These are phyloP conservation scores for Pleurotus platypus DNA, from an alignment of 768 basidiomycete genomes.

Conservation along the genomic window DNA sequence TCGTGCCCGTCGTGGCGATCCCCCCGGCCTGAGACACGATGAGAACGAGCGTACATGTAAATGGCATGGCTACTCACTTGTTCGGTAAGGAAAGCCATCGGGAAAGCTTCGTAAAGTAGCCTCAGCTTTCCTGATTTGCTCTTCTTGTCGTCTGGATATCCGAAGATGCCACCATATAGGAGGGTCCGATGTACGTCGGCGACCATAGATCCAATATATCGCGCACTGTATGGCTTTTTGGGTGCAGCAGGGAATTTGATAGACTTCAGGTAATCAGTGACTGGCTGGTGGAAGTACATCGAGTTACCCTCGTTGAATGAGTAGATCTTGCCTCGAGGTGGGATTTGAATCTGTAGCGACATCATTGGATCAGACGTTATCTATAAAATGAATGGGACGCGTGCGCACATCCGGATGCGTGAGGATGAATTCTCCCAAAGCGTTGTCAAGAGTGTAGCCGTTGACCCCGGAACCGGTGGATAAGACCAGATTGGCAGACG, in stretches of 20 bases:
- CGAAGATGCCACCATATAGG: constrained; percentile 97
- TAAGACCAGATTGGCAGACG: constrained; percentile 93
- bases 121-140: constrained; percentile 93
- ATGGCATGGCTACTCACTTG: constrained; percentile 49
- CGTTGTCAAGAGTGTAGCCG: constrained; percentile 94
- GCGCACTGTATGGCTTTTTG: constrained; percentile 84
- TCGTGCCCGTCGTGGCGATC: constrained; percentile 92
- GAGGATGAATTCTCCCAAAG: constrained; percentile 97
- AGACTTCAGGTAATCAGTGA: constrained; percentile 77
- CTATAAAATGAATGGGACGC: constrained; percentile 1
- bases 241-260: constrained; percentile 85
- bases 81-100: constrained; percentile 94
- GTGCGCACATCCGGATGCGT: constrained; percentile 86
- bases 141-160: constrained; percentile 98
- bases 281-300: constrained; percentile 86
- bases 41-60: background rate
- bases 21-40: constrained; percentile 75
- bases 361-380: background rate
- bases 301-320: constrained; percentile 99
- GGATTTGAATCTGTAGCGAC: constrained; percentile 76
- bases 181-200: constrained; percentile 97
- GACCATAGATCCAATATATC: constrained; percentile 98
- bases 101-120: constrained; percentile 95
- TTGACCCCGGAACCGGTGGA: constrained; percentile 95
- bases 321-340: constrained; percentile 95